Evolutionary conservation across 148 eudicot genomes (phyloP).

Genomic region (Vaccinium corymbosum): DNA sequence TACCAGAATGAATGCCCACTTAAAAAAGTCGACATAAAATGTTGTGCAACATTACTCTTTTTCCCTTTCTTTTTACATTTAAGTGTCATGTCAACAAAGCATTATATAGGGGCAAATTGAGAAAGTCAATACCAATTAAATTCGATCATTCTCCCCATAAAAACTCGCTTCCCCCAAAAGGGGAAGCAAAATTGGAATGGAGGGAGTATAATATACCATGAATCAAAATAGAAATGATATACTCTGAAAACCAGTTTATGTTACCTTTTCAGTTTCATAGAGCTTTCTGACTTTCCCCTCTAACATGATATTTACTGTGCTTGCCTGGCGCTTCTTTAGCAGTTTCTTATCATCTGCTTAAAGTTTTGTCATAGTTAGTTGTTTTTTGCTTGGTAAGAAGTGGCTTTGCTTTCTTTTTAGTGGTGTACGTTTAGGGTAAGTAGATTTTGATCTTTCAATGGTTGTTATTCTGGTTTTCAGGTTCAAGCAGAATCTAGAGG

Average conservation of each 20-base stretch:
- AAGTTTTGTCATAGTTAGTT: not conserved
- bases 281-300: not conserved
- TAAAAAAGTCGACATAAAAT: too few relatives aligned
- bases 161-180: too few relatives aligned
- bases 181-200: too few relatives aligned
- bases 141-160: too few relatives aligned
- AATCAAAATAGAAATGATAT: not conserved
- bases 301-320: not conserved
- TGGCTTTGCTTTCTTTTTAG: not conserved
- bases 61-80: too few relatives aligned
- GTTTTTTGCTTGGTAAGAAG: not conserved
- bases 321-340: not conserved
- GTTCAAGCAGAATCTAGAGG: conserved; percentile 86
- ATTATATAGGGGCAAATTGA: too few relatives aligned
- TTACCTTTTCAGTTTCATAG: not conserved
- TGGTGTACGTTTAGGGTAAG: not conserved
- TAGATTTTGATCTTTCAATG: conserved; percentile 11
- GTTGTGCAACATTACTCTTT: too few relatives aligned
- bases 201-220: not conserved
- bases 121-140: too few relatives aligned
- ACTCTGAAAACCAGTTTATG: not conserved
- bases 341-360: not conserved
- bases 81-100: too few relatives aligned
- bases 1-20: too few relatives aligned
- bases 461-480: conserved; percentile 34